Evolutionary conservation across 2,329 filamentous ascomycete genomes (phyloP), one percentile per base, ranked within the genome.

Genomic region (Ilyonectria sp.): DNA sequence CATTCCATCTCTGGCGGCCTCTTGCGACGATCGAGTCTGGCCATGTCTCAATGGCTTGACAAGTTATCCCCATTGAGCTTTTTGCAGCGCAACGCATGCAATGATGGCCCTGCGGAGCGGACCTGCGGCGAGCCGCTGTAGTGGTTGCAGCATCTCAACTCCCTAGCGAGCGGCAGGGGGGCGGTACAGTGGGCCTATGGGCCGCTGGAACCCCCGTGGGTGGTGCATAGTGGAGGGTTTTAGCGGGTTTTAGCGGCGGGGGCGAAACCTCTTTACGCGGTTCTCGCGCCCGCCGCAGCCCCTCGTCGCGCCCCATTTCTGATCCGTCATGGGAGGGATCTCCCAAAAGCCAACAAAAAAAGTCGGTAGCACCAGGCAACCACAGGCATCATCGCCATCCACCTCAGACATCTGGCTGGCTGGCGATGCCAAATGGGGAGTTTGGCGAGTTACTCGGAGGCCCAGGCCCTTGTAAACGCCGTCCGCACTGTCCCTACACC

Each of bases 341-440:
- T 69, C 69, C 70, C 65, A 47, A 60, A 60, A 64, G 65, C 71
- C 67, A 68, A 71, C 68, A 71, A 69, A 64, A 64, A 72, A 64
- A 55, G 62, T 64, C 60, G 62, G 66, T 68, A 70, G 67, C 73
- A 71, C 75, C 71, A 80, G 78, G 76, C 78, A 80, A 77, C 78
- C 76, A 74, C 72, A 71, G 73, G 60, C 70, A 74, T 72, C 62
- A 69, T 72, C 64, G 63, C 69, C 71, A 74, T 69, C 68, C 60
- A 60, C 69, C 72, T 74, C 66, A 71, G 70, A 75, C 65, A 73
- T 64, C 26, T 13, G 46, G 60, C 60, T 35, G 60, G 53, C 37
- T 29, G 26, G 19, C 47, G 23, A 59, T 60, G 47, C 49, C 47
- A 59, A 49, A 40, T 59, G 35, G 54, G 55, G 55, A 31, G 60